Conservation (phyloP, 805 yeast species). For the Clavispora asparagi region DNA sequence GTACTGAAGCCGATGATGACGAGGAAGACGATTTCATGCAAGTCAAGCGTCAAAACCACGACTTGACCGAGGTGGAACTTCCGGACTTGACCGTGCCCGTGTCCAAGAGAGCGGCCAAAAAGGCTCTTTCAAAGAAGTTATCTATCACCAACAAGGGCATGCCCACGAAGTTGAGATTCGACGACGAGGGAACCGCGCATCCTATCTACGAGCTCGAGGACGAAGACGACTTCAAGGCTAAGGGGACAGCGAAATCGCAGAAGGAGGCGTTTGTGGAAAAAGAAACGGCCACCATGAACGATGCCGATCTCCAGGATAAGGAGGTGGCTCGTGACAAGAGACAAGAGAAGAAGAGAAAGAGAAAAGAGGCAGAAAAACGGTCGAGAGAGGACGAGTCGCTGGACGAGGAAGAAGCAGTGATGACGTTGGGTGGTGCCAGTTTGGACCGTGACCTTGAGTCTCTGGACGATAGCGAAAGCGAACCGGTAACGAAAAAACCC, state of each 20-base stretch:
- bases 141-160: slow-evolving; percentile 56
- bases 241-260: slow-evolving; percentile 64
- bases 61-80: slow-evolving; percentile 55
- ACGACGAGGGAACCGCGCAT: slow-evolving; percentile 92
- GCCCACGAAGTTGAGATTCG: slow-evolving; percentile 78
- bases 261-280: slow-evolving; percentile 59
- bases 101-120: slow-evolving; percentile 80
- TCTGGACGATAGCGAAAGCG: slow-evolving; percentile 25
- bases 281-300: slow-evolving; percentile 66
- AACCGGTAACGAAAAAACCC: slow-evolving; percentile 37
- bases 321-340: slow-evolving; percentile 68
- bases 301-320: slow-evolving; percentile 76
- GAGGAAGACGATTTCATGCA: slow-evolving; percentile 71
- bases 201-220: slow-evolving; percentile 86
- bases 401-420: slow-evolving; percentile 27
- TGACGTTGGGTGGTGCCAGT: slow-evolving; percentile 32
- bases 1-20: slow-evolving; percentile 37
- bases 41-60: slow-evolving; percentile 76
- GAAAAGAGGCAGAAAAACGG: slow-evolving; percentile 71
- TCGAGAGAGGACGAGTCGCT: slow-evolving; percentile 38
- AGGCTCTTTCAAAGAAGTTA: slow-evolving; percentile 81
- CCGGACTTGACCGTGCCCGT: slow-evolving; percentile 60
- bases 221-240: slow-evolving; percentile 79
- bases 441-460: slow-evolving; percentile 44
- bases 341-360: slow-evolving; percentile 81